phyloP scores from a whole-genome alignment of 1,284 basidiomycete species.

The Microbotryum intermedium region DNA sequence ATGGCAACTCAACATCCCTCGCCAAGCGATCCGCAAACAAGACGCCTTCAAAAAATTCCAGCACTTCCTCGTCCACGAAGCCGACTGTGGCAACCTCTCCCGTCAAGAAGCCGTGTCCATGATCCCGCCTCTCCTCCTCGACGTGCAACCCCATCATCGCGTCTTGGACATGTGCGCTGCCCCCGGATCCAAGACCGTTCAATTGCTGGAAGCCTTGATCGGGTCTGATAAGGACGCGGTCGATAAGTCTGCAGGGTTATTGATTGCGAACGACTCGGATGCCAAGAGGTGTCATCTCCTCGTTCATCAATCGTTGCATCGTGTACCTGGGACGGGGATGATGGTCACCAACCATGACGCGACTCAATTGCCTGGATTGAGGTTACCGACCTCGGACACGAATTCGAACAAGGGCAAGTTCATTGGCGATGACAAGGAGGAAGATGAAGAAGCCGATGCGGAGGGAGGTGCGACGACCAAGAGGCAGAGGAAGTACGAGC shows the following conservation, averaged over 20 bases:
- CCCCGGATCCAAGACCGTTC: slow-evolving; percentile 94
- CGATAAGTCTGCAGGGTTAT: slow-evolving; percentile 47
- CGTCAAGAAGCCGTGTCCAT: slow-evolving; percentile 98
- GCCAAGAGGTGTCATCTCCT: slow-evolving; percentile 92
- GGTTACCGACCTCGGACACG: slow-evolving; percentile 3
- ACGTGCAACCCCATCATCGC: slow-evolving; percentile 82
- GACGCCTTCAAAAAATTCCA: slow-evolving; percentile 96
- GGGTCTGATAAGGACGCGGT: slow-evolving; percentile 48
- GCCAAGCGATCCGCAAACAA: slow-evolving; percentile 77
- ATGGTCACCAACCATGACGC: slow-evolving; percentile 97
- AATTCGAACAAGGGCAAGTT: slow-evolving; percentile 3
- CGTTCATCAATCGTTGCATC: slow-evolving; percentile 84
- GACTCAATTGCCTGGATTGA: slow-evolving; percentile 60
- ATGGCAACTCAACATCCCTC: slow-evolving; percentile 91
- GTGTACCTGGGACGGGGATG: slow-evolving; percentile 82
- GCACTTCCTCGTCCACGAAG: slow-evolving; percentile 93
- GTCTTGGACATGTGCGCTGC: slow-evolving; percentile 99
- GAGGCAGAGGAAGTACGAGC: slow-evolving; percentile 34
- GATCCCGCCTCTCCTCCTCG: slow-evolving; percentile 90
- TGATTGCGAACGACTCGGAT: slow-evolving; percentile 86
- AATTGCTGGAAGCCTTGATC: slow-evolving; percentile 71
- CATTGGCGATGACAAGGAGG: slow-evolving; percentile 17
- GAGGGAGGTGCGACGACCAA: slow-evolving; percentile 32
- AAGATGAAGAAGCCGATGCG: slow-evolving; percentile 9
- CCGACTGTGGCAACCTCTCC: slow-evolving; percentile 93